A percentile compares a stretch with the other conserved stretches of the same genome.
Evolutionary conservation across 2,329 filamentous ascomycete genomes (phyloP).

Genomic region (Colletotrichum sp.): DNA sequence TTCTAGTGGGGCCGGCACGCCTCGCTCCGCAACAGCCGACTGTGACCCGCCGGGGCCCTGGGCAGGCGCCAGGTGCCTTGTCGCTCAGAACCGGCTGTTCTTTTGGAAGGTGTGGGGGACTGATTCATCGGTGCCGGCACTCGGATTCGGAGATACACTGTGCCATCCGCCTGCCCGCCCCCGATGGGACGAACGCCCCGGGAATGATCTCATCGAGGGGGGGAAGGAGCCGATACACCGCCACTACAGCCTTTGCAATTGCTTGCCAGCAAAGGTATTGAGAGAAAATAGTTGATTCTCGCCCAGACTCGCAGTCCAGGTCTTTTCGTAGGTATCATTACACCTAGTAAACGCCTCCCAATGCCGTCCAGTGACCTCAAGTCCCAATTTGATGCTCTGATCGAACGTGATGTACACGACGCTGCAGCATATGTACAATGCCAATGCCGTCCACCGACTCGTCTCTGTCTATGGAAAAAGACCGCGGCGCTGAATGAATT

Average conservation of each 20-base stretch:
- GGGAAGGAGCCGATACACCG: not conserved
- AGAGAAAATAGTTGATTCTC: not conserved
- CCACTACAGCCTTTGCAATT: not conserved
- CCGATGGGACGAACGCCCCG: not conserved
- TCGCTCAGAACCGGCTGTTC: not conserved
- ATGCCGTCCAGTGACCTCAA: not conserved
- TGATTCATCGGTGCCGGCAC: not conserved
- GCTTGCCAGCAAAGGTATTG: accelerated
- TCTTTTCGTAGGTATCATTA: conserved; percentile 19
- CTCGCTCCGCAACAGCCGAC: conserved; percentile 7
- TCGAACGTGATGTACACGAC: conserved; percentile 14
- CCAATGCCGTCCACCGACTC: not conserved
- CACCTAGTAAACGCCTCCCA: conserved; percentile 18
- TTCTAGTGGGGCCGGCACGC: conserved; percentile 11
- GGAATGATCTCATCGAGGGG: not conserved
- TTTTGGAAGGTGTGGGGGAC: not conserved
- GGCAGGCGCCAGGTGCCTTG: not conserved
- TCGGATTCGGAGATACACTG: conserved; percentile 17
- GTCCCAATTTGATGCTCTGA: not conserved
- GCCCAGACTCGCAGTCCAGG: not conserved
- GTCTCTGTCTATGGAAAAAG: not conserved
- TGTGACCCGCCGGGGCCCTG: not conserved
- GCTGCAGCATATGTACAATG: not conserved
- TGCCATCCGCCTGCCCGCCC: not conserved
- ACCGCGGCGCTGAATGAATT: not conserved